Evolutionary conservation across 2,329 filamentous ascomycete genomes (phyloP).

Genomic region (Cercospora janseana): DNA sequence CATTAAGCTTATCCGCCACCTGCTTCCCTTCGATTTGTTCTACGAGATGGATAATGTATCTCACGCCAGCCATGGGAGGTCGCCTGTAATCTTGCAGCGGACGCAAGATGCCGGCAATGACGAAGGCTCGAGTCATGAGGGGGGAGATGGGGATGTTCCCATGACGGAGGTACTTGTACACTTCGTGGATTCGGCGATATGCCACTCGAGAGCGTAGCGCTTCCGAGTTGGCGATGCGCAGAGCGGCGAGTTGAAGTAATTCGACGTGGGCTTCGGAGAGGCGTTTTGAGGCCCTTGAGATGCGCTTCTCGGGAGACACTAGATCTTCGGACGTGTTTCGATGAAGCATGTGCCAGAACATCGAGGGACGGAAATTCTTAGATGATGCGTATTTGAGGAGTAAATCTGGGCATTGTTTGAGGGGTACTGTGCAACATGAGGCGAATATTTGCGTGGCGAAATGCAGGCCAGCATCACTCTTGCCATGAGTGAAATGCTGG

Average conservation of each 20-base stretch:
- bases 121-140: constrained; percentile 49
- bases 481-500: constrained; percentile 4
- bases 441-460: constrained; percentile 12
- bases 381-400: constrained; percentile 1
- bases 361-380: background rate
- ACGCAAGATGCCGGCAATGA: constrained; percentile 50
- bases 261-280: constrained; percentile 41
- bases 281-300: background rate
- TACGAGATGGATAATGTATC: constrained; percentile 48
- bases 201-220: constrained; percentile 43
- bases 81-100: constrained; percentile 40
- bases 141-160: constrained; percentile 45
- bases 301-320: background rate
- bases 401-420: constrained; percentile 1
- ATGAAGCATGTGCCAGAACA: constrained; percentile 29
- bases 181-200: constrained; percentile 48
- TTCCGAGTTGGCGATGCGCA: constrained; percentile 43
- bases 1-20: constrained; percentile 40
- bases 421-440: background rate
- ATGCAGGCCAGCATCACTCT: background rate
- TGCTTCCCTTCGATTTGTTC: constrained; percentile 44
- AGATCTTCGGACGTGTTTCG: constrained; percentile 19
- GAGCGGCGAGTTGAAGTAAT: constrained; percentile 48
- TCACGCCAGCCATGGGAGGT: constrained; percentile 38
- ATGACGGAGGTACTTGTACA: constrained; percentile 47